Evolutionary conservation across 1,284 basidiomycete genomes (phyloP), one percentile per base, ranked within the genome.

Genomic region (Cutaneotrichosporon curvatum): DNA sequence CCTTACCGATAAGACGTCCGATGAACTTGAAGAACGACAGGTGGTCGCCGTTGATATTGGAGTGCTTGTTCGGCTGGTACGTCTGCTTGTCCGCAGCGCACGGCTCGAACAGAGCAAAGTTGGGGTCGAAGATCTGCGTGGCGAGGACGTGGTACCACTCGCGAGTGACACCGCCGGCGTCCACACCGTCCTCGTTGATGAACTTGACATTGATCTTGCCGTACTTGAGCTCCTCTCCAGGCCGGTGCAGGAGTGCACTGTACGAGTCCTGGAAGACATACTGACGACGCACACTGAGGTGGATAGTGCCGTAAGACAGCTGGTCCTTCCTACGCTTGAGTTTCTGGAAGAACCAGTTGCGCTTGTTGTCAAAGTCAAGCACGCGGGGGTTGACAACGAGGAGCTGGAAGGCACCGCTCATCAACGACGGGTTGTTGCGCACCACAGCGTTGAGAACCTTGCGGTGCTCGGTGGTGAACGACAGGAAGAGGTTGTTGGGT

Each of bases 101-200:
- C 10, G 94, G 94, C 67, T 96, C 89, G 79, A 98, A 99, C 18
- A 98, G 79, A 11, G 65, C 69, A 62, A 98, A 96, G 73, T 95
- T 89, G n/a, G 95, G 92, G 68, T 99, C 91, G 73, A 99, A 97
- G 86, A 99, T 99, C 70, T 96, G 92, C 45, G 91, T 80, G 1
- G 94, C 92, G 18, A 99, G 81, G 45, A 96, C 94, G 60, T 91
- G 87, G 82, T 94, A 96, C 94, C 94, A 97, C 74, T 97, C 94
- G 55, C 94, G 81, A 3, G 95, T 96, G 35, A 98, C 89, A 62
- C 95, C 95, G 21, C 95, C 95, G 0, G 95, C 95, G 68, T 98
- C 95, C 39, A 98, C 88, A 56, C 95, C 95, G 62, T 98, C 95
- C 65, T 99, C 95, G 54, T 91, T 85, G 65, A 90, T 89, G 75